A percentile compares a stretch with the other conserved stretches of the same genome.
These are phyloP conservation scores for Dioszegia aurantiaca DNA, from an alignment of 768 basidiomycete species.

Conservation along the genomic window DNA sequence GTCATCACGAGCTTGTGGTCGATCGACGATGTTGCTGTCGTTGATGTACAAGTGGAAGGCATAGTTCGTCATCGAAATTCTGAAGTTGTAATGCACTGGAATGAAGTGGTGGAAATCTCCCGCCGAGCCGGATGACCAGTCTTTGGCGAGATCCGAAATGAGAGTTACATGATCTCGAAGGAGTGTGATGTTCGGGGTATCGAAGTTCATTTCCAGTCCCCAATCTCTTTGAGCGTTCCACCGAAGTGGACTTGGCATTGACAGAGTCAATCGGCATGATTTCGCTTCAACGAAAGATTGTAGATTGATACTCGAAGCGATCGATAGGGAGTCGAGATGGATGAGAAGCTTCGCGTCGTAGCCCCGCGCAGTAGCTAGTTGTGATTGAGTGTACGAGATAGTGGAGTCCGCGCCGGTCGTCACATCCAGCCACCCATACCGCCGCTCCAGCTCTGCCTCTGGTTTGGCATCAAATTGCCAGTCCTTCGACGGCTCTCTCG, in stretches of 20 bases:
- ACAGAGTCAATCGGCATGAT: slow-evolving; percentile 60
- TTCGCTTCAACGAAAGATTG: slow-evolving; percentile 73
- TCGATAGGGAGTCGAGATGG: slow-evolving; percentile 71
- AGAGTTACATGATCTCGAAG: slow-evolving; percentile 92
- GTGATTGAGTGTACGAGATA: slow-evolving; percentile 77
- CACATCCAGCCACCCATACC: slow-evolving; percentile 64
- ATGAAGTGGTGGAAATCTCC: slow-evolving; percentile 77
- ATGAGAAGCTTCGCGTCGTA: slow-evolving; percentile 77
- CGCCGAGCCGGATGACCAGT: slow-evolving; percentile 82
- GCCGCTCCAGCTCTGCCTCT: slow-evolving; percentile 43
- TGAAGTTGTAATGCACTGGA: slow-evolving; percentile 72
- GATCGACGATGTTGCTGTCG: slow-evolving; percentile 95
- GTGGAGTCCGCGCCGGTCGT: slow-evolving; percentile 76
- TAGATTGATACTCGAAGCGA: slow-evolving; percentile 85
- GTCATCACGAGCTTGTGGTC: slow-evolving; percentile 72
- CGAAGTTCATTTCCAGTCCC: slow-evolving; percentile 69
- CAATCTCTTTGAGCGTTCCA: slow-evolving; percentile 82
- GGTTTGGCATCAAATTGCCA: slow-evolving; percentile 81
- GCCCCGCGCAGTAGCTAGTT: slow-evolving; percentile 69
- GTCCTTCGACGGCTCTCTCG: slow-evolving; percentile 88
- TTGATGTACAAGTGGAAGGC: slow-evolving; percentile 79
- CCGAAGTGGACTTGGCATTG: slow-evolving; percentile 70
- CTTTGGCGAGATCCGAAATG: slow-evolving; percentile 85
- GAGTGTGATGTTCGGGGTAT: slow-evolving; percentile 70
- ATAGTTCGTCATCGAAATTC: slow-evolving; percentile 71